These are phyloP conservation scores for Pachysolen tannophilus DNA, from an alignment of 805 yeast species.

Conservation along the genomic window DNA sequence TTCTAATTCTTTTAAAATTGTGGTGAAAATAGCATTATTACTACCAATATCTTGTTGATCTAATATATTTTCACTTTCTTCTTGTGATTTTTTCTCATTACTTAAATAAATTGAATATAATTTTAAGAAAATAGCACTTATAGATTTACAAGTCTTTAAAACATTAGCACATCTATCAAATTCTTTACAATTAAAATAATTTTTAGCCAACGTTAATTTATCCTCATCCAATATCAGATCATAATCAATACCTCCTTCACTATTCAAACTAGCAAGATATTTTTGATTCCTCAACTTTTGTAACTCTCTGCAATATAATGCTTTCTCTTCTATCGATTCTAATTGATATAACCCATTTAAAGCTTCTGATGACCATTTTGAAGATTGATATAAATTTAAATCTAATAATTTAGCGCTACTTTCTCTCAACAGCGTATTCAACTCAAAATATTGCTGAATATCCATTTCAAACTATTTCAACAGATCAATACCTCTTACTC, in stretches of 20 bases:
- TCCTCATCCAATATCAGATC: constrained; percentile 26
- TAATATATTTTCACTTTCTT: constrained; percentile 63
- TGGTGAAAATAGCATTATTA: background rate
- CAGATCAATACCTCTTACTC: too few species aligned
- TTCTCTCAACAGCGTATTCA: constrained; percentile 23
- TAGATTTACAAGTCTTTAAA: constrained; percentile 42
- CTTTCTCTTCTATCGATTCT: constrained; percentile 14
- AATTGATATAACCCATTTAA: constrained; percentile 2
- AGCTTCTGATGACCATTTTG: constrained; percentile 54
- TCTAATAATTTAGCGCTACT: constrained; percentile 40
- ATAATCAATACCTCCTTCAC: background rate
- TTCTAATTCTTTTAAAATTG: constrained; percentile 36
- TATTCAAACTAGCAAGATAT: background rate
- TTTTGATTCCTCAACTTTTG: constrained; percentile 1
- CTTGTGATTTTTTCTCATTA: constrained; percentile 71
- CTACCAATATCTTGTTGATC: constrained; percentile 29
- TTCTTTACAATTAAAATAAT: constrained; percentile 77
- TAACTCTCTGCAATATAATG: constrained; percentile 12
- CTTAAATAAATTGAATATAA: constrained; percentile 65
- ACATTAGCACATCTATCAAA: constrained; percentile 67
- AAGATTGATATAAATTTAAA: constrained; percentile 56
- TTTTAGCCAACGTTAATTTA: constrained; percentile 51
- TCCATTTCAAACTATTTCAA: constrained; percentile 15
- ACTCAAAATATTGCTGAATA: constrained; percentile 18
- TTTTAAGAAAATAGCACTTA: constrained; percentile 50